phyloP scores from a whole-genome alignment of 148 eudicot genomes.

The Salicornia ramosissima region DNA sequence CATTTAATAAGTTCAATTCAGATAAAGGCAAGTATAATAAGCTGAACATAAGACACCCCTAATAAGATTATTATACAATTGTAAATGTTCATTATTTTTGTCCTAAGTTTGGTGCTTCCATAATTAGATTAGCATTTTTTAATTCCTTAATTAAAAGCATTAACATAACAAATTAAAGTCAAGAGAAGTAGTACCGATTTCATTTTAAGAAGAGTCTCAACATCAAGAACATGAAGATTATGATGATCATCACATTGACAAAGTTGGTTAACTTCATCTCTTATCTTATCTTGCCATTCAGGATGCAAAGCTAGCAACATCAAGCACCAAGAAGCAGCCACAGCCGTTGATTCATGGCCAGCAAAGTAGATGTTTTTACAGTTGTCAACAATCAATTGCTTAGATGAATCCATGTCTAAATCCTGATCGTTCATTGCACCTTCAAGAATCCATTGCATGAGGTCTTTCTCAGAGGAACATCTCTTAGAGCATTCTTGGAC shows the following conservation, averaged over 20 bases:
- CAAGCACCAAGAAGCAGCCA: conserved; percentile 82
- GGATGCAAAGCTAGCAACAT: conserved; percentile 71
- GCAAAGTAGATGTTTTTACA: conserved; percentile 92
- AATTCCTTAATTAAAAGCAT: background rate
- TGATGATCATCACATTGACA: conserved; percentile 21
- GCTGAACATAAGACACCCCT: too few relatives aligned
- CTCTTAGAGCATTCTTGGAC: conserved; percentile 33
- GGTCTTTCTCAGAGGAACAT: conserved; percentile 40
- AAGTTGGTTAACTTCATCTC: conserved; percentile 40
- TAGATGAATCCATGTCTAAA: conserved; percentile 40
- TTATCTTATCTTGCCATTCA: conserved; percentile 65
- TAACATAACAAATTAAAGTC: background rate
- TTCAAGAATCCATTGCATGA: conserved; percentile 62
- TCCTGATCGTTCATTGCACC: conserved; percentile 46
- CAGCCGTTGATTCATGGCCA: conserved; percentile 82
- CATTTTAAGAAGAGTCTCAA: conserved; percentile 56
- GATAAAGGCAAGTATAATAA: too few relatives aligned
- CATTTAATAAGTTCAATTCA: too few relatives aligned
- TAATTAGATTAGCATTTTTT: background rate
- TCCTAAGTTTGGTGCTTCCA: background rate
- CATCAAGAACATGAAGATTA: conserved; percentile 23
- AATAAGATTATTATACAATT: too few relatives aligned
- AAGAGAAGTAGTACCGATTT: conserved; percentile 47
- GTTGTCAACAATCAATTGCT: conserved; percentile 65
- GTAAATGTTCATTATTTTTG: too few relatives aligned